Evolutionary conservation across 225 moss, liverwort and hornwort species (phyloP).

Genomic region (Ulota crispa): DNA sequence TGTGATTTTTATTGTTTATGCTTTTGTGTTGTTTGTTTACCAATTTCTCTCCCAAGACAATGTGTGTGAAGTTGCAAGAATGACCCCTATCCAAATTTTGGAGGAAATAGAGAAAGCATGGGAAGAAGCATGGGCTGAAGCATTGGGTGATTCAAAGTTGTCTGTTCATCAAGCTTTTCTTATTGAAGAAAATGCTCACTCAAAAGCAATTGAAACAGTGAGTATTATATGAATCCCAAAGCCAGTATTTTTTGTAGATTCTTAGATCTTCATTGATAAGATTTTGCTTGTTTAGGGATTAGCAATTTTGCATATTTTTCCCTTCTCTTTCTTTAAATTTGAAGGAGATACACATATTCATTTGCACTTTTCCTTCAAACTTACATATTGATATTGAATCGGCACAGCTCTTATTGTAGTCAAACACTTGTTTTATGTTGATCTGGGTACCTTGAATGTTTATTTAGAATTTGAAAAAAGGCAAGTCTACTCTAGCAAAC

Average conservation of each 20-base stretch:
- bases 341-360: background rate
- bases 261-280: background rate
- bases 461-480: conserved; percentile 53
- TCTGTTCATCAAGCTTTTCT: conserved; percentile 60
- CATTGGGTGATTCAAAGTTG: conserved; percentile 83
- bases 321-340: background rate
- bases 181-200: conserved; percentile 57
- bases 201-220: conserved; percentile 69
- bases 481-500: conserved; percentile 59
- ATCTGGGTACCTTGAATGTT: conserved; percentile 13
- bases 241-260: conserved; percentile 3
- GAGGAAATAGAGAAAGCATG: conserved; percentile 98
- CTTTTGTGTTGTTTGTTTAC: conserved; percentile 5
- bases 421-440: background rate
- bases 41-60: conserved; percentile 93
- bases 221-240: conserved; percentile 32
- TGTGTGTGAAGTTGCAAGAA: conserved; percentile 91
- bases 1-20: conserved; percentile 6
- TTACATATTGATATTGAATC: background rate
- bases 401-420: background rate
- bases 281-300: background rate
- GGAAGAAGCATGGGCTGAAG: too few relatives aligned
- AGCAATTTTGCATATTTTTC: background rate
- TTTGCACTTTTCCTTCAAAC: background rate
- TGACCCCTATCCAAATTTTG: conserved; percentile 81